phyloP scores from a whole-genome alignment of 2,329 filamentous ascomycete genomes.

The Emericellopsis cladophorae region DNA sequence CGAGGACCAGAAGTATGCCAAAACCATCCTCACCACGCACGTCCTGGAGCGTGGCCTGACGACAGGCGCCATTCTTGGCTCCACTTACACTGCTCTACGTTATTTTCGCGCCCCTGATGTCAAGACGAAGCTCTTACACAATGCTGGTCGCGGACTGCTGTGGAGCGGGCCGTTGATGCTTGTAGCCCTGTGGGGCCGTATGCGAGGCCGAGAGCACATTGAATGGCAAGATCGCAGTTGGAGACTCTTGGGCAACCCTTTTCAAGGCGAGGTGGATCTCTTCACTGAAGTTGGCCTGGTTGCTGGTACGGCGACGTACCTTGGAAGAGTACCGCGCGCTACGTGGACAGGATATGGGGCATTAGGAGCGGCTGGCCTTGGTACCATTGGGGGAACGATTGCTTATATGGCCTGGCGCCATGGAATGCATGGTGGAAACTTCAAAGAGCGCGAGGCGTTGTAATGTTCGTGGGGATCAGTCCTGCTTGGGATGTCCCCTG shows the following conservation, averaged over 20 bases:
- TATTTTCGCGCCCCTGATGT: slow-evolving; percentile 8
- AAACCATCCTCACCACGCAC: slow-evolving; percentile 45
- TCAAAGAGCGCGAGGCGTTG: slow-evolving; percentile 8
- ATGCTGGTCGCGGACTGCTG: background rate
- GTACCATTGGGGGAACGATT: slow-evolving; percentile 33
- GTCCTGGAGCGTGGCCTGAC: slow-evolving; percentile 43
- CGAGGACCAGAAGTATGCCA: slow-evolving; percentile 46
- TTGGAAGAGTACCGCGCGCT: background rate
- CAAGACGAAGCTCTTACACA: slow-evolving; percentile 3
- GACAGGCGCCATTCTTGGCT: slow-evolving; percentile 35
- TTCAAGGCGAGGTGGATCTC: slow-evolving; percentile 44
- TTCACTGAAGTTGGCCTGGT: slow-evolving; percentile 34
- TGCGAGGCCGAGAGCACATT: slow-evolving; percentile 43
- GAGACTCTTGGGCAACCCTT: slow-evolving; percentile 43
- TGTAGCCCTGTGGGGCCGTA: slow-evolving; percentile 30
- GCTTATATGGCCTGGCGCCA: slow-evolving; percentile 37
- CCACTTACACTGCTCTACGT: slow-evolving; percentile 20
- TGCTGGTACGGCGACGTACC: slow-evolving; percentile 5
- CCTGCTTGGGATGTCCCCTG: background rate
- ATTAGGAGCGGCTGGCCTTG: slow-evolving; percentile 31
- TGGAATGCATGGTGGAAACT: slow-evolving; percentile 30
- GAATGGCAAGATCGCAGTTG: slow-evolving; percentile 54
- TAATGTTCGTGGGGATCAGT: background rate
- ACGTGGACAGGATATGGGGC: slow-evolving; percentile 18
- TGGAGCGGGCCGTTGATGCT: slow-evolving; percentile 16